Evolutionary conservation across 106 monocot species (phyloP), one percentile per base, ranked within the genome.

Genomic region (Platanthera guangdongensis): DNA sequence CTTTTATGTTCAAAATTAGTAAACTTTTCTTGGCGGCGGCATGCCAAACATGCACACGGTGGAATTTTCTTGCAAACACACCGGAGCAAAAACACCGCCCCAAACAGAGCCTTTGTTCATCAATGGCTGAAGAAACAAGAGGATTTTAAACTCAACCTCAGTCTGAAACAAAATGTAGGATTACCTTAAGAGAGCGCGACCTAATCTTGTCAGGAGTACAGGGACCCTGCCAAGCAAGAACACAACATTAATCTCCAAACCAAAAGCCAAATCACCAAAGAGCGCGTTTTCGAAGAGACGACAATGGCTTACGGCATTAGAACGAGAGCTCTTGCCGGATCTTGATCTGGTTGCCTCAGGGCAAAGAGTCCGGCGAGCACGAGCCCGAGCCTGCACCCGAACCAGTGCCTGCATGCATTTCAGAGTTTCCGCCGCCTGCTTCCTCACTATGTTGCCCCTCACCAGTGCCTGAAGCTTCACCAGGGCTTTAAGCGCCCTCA

Each of bases 381-480:
- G 89, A 13, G 92, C 88, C 15, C 87, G 80, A 14, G 89, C 81
- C 81, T 95, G 95, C 19, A 86, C 92, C 2, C 95, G 71, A 8
- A 95, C 86, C 74, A 95, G 75, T 4, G 92, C 95, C 39, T 95
- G 92, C 92, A 95, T 90, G 86, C 95, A 95, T 4, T 92, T 76
- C 30, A 95, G 78, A 4, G 92, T 92, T 81, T 92, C 88, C 0
- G 87, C 87, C 3, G 92, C 92, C 68, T 92, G 92, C 68, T 88
- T 92, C 81, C 92, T 82, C 15, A 95, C 92, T 50, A 95, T 92
- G 83, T 92, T 83, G 57, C 95, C 95, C 47, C 95, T 84, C 2
- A 92, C 95, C 59, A 95, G 57, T 1, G 95, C 95, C 68, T 95
- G 95, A n/a, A 92, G 92, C 84, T 89, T 95, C 53, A 95, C 92